Conservation (phyloP, 805 yeast genomes). For the Barnettozyma siamensis region DNA sequence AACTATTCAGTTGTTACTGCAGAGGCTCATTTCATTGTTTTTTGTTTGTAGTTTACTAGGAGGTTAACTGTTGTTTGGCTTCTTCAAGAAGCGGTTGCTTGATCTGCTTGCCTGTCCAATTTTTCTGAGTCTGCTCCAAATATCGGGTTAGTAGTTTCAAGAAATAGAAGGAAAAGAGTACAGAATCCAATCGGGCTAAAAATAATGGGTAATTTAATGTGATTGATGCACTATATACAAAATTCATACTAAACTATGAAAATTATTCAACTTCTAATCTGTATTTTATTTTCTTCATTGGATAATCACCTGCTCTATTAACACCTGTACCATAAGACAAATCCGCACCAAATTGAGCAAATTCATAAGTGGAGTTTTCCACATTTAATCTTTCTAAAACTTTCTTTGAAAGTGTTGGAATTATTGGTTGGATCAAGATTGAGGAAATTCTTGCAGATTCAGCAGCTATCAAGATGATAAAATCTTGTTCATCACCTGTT, state of each 20-base stretch:
- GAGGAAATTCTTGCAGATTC: slow-evolving; percentile 67
- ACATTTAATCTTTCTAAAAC: slow-evolving; percentile 66
- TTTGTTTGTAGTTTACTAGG: too few species aligned
- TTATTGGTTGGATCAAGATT: slow-evolving; percentile 63
- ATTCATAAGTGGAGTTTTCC: slow-evolving; percentile 36
- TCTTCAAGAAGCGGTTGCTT: too few species aligned
- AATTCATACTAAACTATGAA: not conserved
- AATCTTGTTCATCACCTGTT: slow-evolving; percentile 36
- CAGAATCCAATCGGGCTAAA: too few species aligned
- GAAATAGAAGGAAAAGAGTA: too few species aligned
- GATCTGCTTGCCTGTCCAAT: too few species aligned
- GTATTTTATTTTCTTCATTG: slow-evolving; percentile 32
- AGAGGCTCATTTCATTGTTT: too few species aligned
- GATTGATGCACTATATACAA: slow-evolving; percentile 11
- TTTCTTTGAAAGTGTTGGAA: slow-evolving; percentile 55
- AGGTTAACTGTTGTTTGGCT: too few species aligned
- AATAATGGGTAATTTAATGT: too few species aligned
- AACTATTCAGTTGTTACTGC: too few species aligned
- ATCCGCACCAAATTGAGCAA: slow-evolving; percentile 54
- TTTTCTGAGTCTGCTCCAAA: too few species aligned
- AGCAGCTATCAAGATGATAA: slow-evolving; percentile 55
- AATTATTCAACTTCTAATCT: slow-evolving; percentile 4
- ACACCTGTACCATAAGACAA: slow-evolving; percentile 51
- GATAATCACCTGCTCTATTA: slow-evolving; percentile 46
- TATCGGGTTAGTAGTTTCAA: too few species aligned